phyloP scores from a whole-genome alignment of 306 rosid genomes.

The Prunus campanulata region DNA sequence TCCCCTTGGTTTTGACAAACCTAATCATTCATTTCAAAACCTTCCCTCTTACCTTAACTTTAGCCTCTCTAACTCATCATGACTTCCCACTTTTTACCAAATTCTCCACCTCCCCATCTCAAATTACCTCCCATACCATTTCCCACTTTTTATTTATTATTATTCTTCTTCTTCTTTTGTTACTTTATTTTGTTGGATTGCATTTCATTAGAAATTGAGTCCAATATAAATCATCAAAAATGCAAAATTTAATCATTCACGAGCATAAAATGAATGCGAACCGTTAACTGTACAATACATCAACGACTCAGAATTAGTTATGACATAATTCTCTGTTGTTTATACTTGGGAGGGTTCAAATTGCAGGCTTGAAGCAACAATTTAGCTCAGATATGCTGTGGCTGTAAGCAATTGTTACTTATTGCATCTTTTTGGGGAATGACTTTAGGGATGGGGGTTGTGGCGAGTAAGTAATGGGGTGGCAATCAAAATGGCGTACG shows the following conservation, averaged over 20 bases:
- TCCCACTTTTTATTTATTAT: neutral
- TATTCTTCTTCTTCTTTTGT: neutral
- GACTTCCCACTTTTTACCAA: slow-evolving; percentile 18
- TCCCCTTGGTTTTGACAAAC: slow-evolving; percentile 48
- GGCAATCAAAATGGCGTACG: slow-evolving; percentile 1
- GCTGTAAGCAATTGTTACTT: slow-evolving; percentile 2
- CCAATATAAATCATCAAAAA: too few relatives aligned
- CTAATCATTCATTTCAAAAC: slow-evolving; percentile 48
- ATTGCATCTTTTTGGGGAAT: slow-evolving; percentile 8
- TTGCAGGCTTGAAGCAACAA: slow-evolving; percentile 17
- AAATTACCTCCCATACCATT: slow-evolving; percentile 18
- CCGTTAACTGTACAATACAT: too few relatives aligned
- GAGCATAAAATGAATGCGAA: too few relatives aligned
- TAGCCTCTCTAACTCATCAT: slow-evolving; percentile 36
- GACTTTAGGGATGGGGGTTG: slow-evolving; percentile 3
- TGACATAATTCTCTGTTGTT: neutral
- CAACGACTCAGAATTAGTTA: too few relatives aligned
- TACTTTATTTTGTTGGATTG: too few relatives aligned
- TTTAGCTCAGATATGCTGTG: neutral
- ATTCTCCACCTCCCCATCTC: slow-evolving; percentile 12
- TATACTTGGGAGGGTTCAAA: neutral
- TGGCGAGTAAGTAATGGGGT: neutral
- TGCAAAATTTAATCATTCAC: too few relatives aligned
- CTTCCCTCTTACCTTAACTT: slow-evolving; percentile 34
- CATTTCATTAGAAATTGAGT: neutral